Percentiles rank a stretch among this genome's conserved stretches.
Evolutionary conservation across 257 asterid genomes (phyloP).

Genomic region (Rehmannia glutinosa): DNA sequence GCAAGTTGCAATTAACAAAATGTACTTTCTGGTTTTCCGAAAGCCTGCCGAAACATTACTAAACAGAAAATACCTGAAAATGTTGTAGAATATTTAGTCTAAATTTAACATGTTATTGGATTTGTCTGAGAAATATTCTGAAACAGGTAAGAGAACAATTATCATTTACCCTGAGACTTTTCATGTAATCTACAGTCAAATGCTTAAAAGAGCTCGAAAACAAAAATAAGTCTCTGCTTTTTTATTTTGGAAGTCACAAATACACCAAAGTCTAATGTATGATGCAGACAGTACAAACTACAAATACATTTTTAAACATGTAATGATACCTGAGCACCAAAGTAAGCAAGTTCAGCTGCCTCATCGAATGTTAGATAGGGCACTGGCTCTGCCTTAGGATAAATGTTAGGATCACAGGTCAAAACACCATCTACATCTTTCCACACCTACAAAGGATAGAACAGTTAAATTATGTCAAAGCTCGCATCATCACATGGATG

Average conservation of each 20-base stretch:
- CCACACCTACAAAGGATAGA: conserved; percentile 67
- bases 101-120: no score
- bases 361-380: conserved; percentile 91
- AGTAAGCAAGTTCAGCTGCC: conserved; percentile 98
- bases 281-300: conserved; percentile 8
- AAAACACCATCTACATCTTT: conserved; percentile 98
- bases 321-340: conserved; percentile 47
- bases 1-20: background rate
- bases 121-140: no score
- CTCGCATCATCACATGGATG: conserved; percentile 1
- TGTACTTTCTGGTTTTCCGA: background rate
- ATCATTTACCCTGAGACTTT: background rate
- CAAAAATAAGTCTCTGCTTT: background rate
- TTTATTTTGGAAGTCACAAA: background rate
- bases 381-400: conserved; percentile 66
- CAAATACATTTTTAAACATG: background rate
- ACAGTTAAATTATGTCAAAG: conserved; percentile 5
- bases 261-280: background rate
- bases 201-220: background rate
- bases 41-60: no score
- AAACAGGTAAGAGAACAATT: background rate
- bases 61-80: background rate
- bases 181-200: background rate
- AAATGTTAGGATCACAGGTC: conserved; percentile 90
- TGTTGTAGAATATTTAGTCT: background rate